Evolutionary conservation across 208 protist genomes (phyloP).

Genomic region (Trichomonas gallinae): DNA sequence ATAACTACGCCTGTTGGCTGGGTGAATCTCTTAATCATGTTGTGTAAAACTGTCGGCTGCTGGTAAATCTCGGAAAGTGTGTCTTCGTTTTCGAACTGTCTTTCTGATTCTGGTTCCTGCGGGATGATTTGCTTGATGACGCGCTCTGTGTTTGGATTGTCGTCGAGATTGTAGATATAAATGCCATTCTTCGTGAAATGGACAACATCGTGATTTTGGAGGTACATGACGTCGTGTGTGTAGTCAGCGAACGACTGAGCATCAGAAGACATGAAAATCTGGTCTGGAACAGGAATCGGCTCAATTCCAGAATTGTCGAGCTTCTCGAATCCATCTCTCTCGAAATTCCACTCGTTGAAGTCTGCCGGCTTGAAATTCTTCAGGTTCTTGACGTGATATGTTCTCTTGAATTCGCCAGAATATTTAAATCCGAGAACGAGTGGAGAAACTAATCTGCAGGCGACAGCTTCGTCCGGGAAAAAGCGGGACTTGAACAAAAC

Average conservation of each 20-base stretch:
- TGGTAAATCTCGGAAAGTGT: background rate
- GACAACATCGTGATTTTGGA: background rate
- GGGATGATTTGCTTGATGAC: background rate
- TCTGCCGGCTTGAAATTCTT: background rate
- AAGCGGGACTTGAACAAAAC: background rate
- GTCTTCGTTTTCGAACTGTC: background rate
- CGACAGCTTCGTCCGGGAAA: background rate
- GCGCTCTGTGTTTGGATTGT: background rate
- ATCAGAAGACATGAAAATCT: background rate
- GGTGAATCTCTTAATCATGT: background rate
- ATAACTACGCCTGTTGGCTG: background rate
- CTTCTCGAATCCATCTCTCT: background rate
- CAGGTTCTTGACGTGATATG: background rate
- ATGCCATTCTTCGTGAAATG: slow-evolving; percentile 15
- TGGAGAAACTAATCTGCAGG: background rate
- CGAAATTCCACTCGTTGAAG: background rate
- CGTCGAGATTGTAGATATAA: background rate
- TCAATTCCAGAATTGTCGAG: background rate
- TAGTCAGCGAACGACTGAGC: background rate
- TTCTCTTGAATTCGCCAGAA: background rate
- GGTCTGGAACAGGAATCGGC: background rate
- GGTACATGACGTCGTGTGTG: background rate
- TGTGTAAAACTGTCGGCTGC: background rate
- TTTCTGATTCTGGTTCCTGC: background rate
- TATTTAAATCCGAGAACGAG: background rate